phyloP scores from a whole-genome alignment of 257 asterid genomes.

The Rhazya stricta region DNA sequence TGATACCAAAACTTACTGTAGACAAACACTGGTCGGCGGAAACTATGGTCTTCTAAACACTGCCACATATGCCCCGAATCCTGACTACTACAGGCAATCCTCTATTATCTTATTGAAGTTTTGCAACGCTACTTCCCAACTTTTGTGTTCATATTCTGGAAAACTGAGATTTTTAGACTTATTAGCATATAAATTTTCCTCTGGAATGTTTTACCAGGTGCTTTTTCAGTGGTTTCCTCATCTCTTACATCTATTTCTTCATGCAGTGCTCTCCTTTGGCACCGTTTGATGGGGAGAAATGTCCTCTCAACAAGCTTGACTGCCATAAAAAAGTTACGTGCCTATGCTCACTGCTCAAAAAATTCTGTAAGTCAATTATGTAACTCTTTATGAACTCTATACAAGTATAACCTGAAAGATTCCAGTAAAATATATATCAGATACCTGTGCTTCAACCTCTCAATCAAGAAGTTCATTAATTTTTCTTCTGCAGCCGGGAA shows the following conservation, averaged over 20 bases:
- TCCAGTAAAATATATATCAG: not conserved
- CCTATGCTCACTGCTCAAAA: conserved; percentile 80
- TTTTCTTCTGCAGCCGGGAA: conserved; percentile 45
- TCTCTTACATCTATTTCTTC: not conserved
- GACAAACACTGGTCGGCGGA: conserved; percentile 87
- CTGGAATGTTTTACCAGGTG: not conserved
- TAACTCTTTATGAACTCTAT: not conserved
- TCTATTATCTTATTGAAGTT: not conserved
- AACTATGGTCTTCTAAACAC: conserved; percentile 82
- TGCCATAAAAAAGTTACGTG: conserved; percentile 58
- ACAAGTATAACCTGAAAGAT: not conserved
- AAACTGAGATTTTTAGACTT: not conserved
- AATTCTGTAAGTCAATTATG: conserved; percentile 41
- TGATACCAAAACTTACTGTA: conserved; percentile 73
- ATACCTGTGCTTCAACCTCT: not conserved
- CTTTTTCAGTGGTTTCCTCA: not conserved
- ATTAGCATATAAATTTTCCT: not conserved
- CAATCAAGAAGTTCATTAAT: not conserved
- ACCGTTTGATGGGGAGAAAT: conserved; percentile 72
- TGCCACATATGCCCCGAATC: conserved; percentile 61
- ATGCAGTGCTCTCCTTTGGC: conserved; percentile 90
- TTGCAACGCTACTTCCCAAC: not conserved
- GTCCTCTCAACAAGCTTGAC: conserved; percentile 53
- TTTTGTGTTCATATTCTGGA: not conserved
- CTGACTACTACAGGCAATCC: conserved; percentile 79